Evolutionary conservation across 164 flowering plant genomes (phyloP).

Genomic region (Piper longum): DNA sequence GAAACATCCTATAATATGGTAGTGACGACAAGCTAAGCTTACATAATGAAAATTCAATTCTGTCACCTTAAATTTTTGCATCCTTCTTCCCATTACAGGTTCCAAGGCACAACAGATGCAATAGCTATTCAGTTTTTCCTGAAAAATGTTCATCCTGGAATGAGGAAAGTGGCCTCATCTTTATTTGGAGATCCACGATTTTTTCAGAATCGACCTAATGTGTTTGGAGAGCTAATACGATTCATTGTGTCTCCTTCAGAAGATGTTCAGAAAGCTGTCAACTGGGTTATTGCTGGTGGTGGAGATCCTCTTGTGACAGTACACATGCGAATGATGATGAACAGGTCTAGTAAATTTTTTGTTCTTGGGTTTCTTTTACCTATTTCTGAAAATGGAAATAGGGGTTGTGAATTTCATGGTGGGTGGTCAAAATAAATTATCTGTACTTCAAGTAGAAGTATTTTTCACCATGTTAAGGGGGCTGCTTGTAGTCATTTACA

Average conservation of each 20-base stretch:
- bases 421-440: too few relatives aligned
- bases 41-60: too few relatives aligned
- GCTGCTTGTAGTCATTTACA: slow-evolving; percentile 10
- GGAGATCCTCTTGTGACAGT: slow-evolving; percentile 63
- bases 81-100: slow-evolving; percentile 34
- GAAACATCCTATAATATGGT: slow-evolving; percentile 93
- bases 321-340: slow-evolving; percentile 95
- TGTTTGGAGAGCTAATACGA: slow-evolving; percentile 85
- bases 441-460: too few relatives aligned
- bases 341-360: slow-evolving; percentile 29
- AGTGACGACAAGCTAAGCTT: neutral
- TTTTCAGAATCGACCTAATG: slow-evolving; percentile 51
- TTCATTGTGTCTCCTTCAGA: slow-evolving; percentile 66
- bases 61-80: neutral
- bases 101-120: slow-evolving; percentile 85
- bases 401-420: too few relatives aligned
- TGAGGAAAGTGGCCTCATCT: slow-evolving; percentile 56
- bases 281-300: slow-evolving; percentile 57
- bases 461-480: neutral
- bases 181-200: slow-evolving; percentile 55
- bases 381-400: too few relatives aligned
- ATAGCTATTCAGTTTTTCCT: slow-evolving; percentile 86
- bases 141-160: slow-evolving; percentile 64
- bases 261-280: slow-evolving; percentile 63
- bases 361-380: neutral